These are phyloP conservation scores for Hypoxylon sp. DNA, from an alignment of 2,329 filamentous ascomycete genomes.

Conservation along the genomic window DNA sequence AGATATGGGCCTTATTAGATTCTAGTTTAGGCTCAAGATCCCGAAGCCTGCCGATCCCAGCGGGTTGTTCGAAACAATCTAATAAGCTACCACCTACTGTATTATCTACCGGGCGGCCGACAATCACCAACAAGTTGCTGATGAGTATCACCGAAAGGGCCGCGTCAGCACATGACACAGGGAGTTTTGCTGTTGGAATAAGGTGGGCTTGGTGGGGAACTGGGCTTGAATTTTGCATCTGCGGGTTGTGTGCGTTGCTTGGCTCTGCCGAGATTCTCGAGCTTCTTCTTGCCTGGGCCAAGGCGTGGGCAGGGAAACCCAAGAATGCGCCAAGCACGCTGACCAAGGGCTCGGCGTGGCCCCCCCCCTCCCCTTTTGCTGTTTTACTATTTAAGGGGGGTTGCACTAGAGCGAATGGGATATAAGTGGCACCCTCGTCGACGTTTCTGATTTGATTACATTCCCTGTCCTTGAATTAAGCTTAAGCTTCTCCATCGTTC, in stretches of 20 bases:
- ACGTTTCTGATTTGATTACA: conserved; percentile 46
- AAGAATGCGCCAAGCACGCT: conserved; percentile 38
- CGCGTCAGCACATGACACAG: conserved; percentile 46
- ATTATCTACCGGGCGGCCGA: conserved; percentile 36
- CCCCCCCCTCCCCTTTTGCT: conserved; percentile 16
- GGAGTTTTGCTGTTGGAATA: conserved; percentile 45
- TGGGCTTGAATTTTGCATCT: conserved; percentile 31
- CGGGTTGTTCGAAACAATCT: conserved; percentile 19
- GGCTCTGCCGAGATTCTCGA: conserved; percentile 45
- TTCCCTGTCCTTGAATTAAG: conserved; percentile 48
- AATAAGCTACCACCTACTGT: conserved; percentile 39
- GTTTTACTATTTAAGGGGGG: conserved; percentile 33
- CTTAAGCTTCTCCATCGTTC: conserved; percentile 49
- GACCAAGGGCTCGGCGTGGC: conserved; percentile 40
- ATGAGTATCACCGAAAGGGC: conserved; percentile 46
- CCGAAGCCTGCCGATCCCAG: conserved; percentile 35
- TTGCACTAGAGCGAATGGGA: conserved; percentile 36
- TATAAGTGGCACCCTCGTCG: conserved; percentile 31
- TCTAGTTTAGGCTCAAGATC: conserved; percentile 43
- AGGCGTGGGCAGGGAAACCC: conserved; percentile 25
- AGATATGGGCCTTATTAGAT: conserved; percentile 42
- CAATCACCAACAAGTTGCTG: conserved; percentile 33
- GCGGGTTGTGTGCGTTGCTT: conserved; percentile 28
- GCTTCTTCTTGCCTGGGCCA: conserved; percentile 26
- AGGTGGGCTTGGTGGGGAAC: conserved; percentile 44